Base-by-base conservation (phyloP, 768 basidiomycete genomes). In the Mycena latifolia region DNA sequence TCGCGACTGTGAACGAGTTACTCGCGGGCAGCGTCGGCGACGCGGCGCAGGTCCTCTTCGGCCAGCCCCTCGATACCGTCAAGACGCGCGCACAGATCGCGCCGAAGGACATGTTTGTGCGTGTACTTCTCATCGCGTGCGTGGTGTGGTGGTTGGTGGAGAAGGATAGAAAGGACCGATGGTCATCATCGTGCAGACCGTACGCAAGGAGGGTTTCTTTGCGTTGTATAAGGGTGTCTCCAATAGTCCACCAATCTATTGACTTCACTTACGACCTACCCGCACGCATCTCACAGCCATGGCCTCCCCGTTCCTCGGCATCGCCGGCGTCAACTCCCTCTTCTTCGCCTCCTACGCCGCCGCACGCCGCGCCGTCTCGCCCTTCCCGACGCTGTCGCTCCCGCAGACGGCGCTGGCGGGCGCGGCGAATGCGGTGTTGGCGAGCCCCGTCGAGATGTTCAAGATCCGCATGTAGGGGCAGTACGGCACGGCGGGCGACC, bases 391-490 rank as follows among this genome's bases (percentile, higher is more conserved):
- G 55, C 82, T 96, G 9, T 89, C 92, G 0, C 81, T 98, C 55
- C 83, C 84, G 27, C 88, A 98, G 77, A 93, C 88, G 18, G 94
- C 8, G 8, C 6, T 98, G 87, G 98, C 98, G 0, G 98, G 98
- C 8, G 95, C 93, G 2, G 89, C 86, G 1, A 97, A 98, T 74
- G 89, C 97, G 15, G 78, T 99, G 11, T 84, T 99, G 3, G 97
- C 97, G 2, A 93, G 93, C 77, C 98, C 98, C 94, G 94, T 95
- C 55, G 98, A 99, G 79, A 94, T 99, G 93, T 98, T 98, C 83
- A 99, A 99, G 79, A 94, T 98, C 29, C 87, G 94, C 20, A 98
- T 98, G 97, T 96, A 98, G 78, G 96, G 92, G 10, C 94, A 98
- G 75, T 97, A 98, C 71, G 97, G 96, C 14, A 85, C 83, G 5